Evolutionary conservation across 305 asterid species (phyloP).

Genomic region (Solanum hybrid): DNA sequence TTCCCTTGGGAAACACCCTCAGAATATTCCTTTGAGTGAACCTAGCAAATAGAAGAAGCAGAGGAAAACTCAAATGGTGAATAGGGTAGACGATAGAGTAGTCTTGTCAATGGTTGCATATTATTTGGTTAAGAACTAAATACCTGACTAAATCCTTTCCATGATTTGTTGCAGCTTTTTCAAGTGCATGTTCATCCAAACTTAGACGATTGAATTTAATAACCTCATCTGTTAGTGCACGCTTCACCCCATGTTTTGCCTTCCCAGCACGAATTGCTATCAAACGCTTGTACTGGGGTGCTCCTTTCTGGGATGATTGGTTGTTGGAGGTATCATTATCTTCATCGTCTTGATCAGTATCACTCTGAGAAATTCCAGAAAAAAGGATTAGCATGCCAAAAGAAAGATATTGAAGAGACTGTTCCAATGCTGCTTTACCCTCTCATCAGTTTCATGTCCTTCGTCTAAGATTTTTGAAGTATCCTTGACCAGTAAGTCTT

Average conservation of each 20-base stretch:
- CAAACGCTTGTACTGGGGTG: conserved; percentile 72
- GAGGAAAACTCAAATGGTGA: background rate
- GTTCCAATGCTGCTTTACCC: conserved; percentile 5
- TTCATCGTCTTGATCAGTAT: conserved; percentile 45
- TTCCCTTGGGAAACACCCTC: conserved; percentile 85
- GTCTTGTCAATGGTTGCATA: background rate
- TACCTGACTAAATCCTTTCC: conserved; percentile 75
- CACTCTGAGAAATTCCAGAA: conserved; percentile 34
- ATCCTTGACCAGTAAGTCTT: conserved; percentile 25
- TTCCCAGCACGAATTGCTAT: conserved; percentile 94
- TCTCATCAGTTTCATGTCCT: conserved; percentile 13
- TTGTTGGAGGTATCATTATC: conserved; percentile 15
- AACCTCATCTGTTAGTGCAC: conserved; percentile 30
- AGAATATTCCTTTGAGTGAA: conserved; percentile 73
- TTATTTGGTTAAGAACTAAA: background rate
- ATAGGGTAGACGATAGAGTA: background rate
- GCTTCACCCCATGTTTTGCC: conserved; percentile 61
- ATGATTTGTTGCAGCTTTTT: conserved; percentile 58
- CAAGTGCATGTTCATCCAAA: conserved; percentile 80
- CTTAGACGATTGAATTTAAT: conserved; percentile 65
- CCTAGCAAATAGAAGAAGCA: conserved; percentile 21
- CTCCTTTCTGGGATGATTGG: conserved; percentile 20
- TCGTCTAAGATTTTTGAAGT: conserved; percentile 6
- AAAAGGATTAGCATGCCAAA: background rate
- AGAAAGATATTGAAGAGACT: background rate